These are phyloP conservation scores for Termitomyces bulborhizus DNA, from an alignment of 768 basidiomycete genomes.

Conservation along the genomic window DNA sequence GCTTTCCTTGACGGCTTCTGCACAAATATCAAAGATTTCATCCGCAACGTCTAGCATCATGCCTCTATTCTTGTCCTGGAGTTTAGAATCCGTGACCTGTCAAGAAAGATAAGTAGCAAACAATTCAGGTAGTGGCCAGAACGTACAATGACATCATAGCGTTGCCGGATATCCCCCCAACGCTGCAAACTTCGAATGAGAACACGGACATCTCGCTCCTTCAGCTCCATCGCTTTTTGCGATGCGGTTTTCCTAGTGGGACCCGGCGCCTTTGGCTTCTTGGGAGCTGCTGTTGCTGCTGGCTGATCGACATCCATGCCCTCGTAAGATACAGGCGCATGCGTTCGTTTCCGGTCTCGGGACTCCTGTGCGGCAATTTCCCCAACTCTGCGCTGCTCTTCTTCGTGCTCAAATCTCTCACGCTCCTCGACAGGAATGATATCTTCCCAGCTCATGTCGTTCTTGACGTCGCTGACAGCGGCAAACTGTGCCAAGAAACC, in stretches of 20 bases:
- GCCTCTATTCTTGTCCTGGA: slow-evolving; percentile 89
- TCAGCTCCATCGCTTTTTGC: slow-evolving; percentile 94
- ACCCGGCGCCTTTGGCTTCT: slow-evolving; percentile 69
- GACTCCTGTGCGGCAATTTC: slow-evolving; percentile 64
- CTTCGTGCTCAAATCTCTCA: slow-evolving; percentile 75
- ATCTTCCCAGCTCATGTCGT: slow-evolving; percentile 98
- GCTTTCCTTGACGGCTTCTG: slow-evolving; percentile 77
- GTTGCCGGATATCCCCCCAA: slow-evolving; percentile 95
- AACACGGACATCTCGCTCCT: slow-evolving; percentile 95
- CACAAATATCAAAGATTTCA: slow-evolving; percentile 85
- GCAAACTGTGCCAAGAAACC: slow-evolving; percentile 95
- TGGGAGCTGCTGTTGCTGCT: slow-evolving; percentile 49
- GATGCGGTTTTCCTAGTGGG: slow-evolving; percentile 84
- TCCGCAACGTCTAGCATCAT: slow-evolving; percentile 90
- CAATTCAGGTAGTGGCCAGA: background rate
- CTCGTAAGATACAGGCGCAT: slow-evolving; percentile 85
- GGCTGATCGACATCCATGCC: slow-evolving; percentile 90
- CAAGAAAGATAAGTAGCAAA: background rate
- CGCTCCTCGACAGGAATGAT: slow-evolving; percentile 95
- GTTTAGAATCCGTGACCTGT: slow-evolving; percentile 83
- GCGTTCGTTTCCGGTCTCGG: slow-evolving; percentile 74
- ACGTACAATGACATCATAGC: slow-evolving; percentile 90
- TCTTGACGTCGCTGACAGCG: slow-evolving; percentile 95
- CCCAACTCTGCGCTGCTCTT: slow-evolving; percentile 68
- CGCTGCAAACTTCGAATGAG: slow-evolving; percentile 92